Base-by-base conservation (phyloP, 257 asterid species). In the Jasminum sambac region DNA sequence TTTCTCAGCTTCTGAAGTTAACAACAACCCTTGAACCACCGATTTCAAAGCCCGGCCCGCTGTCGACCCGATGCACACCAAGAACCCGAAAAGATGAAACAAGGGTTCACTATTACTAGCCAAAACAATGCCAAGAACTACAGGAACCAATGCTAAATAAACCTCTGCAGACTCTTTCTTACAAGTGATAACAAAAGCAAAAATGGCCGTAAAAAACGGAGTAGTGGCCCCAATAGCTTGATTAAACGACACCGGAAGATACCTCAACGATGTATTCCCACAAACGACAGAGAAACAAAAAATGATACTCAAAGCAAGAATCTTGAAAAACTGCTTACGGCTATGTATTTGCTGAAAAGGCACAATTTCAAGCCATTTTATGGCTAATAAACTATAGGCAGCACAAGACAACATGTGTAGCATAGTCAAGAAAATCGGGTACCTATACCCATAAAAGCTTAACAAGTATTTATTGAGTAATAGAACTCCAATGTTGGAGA, bases 201-300 rank as follows among this genome's bases (percentile, higher is more conserved):
- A 94, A 48, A 94, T 87, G 10, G 99, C 98, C 0, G 99, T 94
- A 69, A 94, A 94, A 63, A 94, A 94, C 0, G 98, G 98, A 10
- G 99, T 94, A 14, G 98, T 91, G 0, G 98, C 98, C 21, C 99
- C 99, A 39, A 89, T 89, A 3, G 96, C 99, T 44, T 94, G 98
- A 60, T 94, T 94, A 67, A 94, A 94, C 11, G 99, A 94, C 0
- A 94, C 95, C 5, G 97, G 99, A 50, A 94, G 80, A 80, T 91
- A 94, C 61, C 99, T 74, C 64, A 94, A 72, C 1, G 99, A 94
- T 36, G 99, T 91, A 67, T 94, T 94, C 2, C 99, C 98, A 73
- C 98, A 94, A 6, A 94, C 99, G 64, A 94, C 99, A 5, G 98
- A 91, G 72, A 94, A 89, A 72, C 91, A 94, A 64, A 94, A 94